Conservation (phyloP, 2,329 filamentous ascomycete genomes). For the Didymella sp. region DNA sequence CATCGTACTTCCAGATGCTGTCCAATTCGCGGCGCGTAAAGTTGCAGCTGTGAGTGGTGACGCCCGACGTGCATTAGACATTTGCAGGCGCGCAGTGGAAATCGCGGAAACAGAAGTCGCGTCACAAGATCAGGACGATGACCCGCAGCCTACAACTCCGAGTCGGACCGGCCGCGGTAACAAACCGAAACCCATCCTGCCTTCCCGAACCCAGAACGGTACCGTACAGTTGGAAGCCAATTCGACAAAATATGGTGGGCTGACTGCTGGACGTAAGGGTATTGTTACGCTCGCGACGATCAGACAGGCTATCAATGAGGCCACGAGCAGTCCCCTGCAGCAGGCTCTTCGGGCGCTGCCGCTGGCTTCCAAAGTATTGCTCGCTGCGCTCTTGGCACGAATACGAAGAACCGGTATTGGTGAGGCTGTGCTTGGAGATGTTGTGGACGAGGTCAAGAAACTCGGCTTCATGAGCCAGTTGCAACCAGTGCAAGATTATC, state of each 20-base stretch:
- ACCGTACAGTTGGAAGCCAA: conserved; percentile 31
- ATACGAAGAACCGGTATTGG: conserved; percentile 82
- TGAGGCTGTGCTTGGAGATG: conserved; percentile 87
- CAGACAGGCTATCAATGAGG: conserved; percentile 93
- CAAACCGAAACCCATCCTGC: conserved; percentile 36
- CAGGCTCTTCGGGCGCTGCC: conserved; percentile 85
- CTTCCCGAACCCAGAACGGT: conserved; percentile 27
- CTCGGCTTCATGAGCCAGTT: conserved; percentile 68
- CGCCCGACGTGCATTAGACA: conserved; percentile 88
- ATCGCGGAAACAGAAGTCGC: conserved; percentile 80
- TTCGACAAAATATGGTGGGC: conserved; percentile 35
- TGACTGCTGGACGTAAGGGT: conserved; percentile 42
- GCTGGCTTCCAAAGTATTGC: conserved; percentile 81
- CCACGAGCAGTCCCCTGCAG: conserved; percentile 89
- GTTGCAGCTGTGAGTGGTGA: conserved; percentile 96
- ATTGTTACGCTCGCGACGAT: conserved; percentile 92
- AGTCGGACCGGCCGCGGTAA: conserved; percentile 61
- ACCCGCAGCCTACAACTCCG: conserved; percentile 63
- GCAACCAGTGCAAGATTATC: conserved; percentile 66
- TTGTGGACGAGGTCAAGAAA: conserved; percentile 82
- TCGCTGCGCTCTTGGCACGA: conserved; percentile 80
- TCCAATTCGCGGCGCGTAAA: conserved; percentile 96
- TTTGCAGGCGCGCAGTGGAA: conserved; percentile 93
- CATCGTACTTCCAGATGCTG: conserved; percentile 89
- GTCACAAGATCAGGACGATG: conserved; percentile 38